Evolutionary conservation across 306 rosid species (phyloP), one percentile per base, ranked within the genome.

Genomic region (Prosopis cineraria): DNA sequence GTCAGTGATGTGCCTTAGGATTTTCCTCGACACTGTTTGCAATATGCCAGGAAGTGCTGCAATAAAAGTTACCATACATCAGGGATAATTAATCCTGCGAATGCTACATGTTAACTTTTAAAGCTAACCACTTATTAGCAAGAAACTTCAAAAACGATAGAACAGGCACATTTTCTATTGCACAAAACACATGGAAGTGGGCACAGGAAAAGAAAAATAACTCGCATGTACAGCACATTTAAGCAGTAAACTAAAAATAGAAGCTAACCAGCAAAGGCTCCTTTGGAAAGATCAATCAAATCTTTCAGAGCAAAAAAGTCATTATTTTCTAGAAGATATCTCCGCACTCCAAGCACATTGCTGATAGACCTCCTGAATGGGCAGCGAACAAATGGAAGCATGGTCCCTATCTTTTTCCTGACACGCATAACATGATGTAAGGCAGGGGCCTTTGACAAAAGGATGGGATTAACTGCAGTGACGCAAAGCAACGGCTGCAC

Each of bases 401-500:
- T 87, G 43, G 79, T 79, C 43, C 89, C 89, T 79, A 96, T 82
- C 86, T 86, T 93, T 86, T 87, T 93, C 78, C 99, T 91, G 79
- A 96, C 48, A 78, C 85, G 88, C 94, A 90, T 85, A 71, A 95
- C 84, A 74, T 85, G 90, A 82, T 79, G 93, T 87, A 95, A 78
- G 77, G 99, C 89, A 12, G 97, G 98, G 78, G 93, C 91, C 90
- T 88, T 95, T 29, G 98, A 89, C 90, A 95, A 90, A 76, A 95
- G 97, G 89, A 86, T 82, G 52, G 98, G 97, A 91, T 95, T 93
- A 58, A 95, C 98, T 1, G 99, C 97, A 82, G 98, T 87, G 82
- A 93, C 97, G 77, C 98, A 95, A 13, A 95, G 96, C 98, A 95
- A 88, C 81, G 99, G 99, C 99, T 95, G 99, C 99, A 89, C 80